Evolutionary conservation across 805 yeast species (phyloP).

Genomic region (Ogataea degrootiae): DNA sequence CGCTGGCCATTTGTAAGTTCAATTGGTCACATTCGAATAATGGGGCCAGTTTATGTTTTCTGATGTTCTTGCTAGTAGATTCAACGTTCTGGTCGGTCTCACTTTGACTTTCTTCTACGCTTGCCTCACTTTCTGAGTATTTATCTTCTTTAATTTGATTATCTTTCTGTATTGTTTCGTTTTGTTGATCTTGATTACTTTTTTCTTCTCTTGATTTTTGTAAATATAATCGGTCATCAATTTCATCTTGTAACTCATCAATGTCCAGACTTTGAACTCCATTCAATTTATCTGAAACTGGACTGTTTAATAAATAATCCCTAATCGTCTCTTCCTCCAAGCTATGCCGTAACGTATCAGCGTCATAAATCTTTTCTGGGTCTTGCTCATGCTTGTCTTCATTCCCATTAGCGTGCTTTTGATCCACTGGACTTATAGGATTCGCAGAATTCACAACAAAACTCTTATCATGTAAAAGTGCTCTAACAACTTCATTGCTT

Average conservation of each 20-base stretch:
- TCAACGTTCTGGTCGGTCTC: no score
- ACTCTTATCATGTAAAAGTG: slow-evolving; percentile 9
- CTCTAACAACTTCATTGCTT: slow-evolving; percentile 65
- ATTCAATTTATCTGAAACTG: neutral
- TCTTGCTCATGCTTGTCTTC: neutral
- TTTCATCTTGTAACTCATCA: neutral
- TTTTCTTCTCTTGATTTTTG: neutral
- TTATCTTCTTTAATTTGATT: no score
- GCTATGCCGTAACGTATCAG: neutral
- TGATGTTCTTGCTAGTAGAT: no score
- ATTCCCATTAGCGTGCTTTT: no score
- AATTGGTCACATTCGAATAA: slow-evolving; percentile 76
- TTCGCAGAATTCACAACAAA: no score
- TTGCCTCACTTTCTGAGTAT: no score
- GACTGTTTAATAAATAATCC: neutral
- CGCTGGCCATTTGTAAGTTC: slow-evolving; percentile 64
- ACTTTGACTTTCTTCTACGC: no score
- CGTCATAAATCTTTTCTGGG: neutral
- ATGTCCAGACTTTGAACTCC: neutral
- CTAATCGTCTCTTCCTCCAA: no score
- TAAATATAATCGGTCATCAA: neutral
- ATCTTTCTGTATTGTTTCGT: neutral
- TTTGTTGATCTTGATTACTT: neutral
- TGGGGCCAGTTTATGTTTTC: neutral
- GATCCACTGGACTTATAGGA: no score